Percentiles rank a stretch among this genome's conserved stretches.
Conservation (phyloP, 139 green algal genomes). For the Trebouxia sp. region DNA sequence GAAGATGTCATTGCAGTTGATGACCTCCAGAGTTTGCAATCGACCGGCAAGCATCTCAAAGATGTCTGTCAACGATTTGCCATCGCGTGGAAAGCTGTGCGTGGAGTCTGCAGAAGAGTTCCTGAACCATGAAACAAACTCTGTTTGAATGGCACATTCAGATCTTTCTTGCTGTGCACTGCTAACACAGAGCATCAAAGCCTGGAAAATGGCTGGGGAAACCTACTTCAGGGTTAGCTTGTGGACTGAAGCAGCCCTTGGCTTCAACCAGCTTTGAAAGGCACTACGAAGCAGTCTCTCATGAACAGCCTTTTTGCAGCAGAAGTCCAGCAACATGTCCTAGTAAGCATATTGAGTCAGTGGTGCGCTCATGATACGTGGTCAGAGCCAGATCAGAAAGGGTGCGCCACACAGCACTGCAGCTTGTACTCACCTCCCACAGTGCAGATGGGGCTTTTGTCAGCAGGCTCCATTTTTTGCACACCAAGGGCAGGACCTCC, state of each 20-base stretch:
- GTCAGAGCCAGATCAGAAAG: not conserved
- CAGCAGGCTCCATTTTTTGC: not conserved
- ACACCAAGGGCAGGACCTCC: not conserved
- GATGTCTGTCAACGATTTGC: not conserved
- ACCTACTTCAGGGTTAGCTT: not conserved
- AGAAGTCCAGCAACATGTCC: constrained; percentile 8
- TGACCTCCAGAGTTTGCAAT: not conserved
- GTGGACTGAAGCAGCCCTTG: not conserved
- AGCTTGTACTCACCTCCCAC: not conserved
- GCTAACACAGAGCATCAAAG: not conserved
- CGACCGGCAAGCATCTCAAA: not conserved
- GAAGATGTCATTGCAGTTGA: constrained; percentile 20
- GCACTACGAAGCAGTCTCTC: constrained; percentile 16
- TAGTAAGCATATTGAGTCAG: not conserved
- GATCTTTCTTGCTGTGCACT: not conserved
- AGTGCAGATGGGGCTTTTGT: not conserved
- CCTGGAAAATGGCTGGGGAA: not conserved
- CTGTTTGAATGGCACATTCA: not conserved
- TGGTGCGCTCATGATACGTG: not conserved
- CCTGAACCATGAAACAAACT: not conserved
- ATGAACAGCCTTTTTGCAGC: not conserved
- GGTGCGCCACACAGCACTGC: not conserved
- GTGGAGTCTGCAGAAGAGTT: not conserved
- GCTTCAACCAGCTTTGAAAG: constrained; percentile 4
- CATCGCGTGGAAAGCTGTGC: constrained; percentile 9